Evolutionary conservation across 2,329 filamentous ascomycete genomes (phyloP).

Genomic region (Fusarium nelsonii): DNA sequence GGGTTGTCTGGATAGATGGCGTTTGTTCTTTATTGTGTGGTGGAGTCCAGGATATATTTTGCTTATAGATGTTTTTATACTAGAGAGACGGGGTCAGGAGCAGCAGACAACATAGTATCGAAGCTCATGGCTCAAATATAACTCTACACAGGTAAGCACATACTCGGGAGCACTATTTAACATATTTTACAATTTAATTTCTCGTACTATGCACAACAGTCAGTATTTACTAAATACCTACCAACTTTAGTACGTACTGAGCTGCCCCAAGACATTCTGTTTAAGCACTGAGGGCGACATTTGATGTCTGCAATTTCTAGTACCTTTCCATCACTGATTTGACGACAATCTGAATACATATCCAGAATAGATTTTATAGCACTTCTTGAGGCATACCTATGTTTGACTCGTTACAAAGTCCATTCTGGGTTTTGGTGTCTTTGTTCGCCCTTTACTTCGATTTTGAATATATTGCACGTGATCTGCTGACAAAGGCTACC

Average conservation of each 20-base stretch:
- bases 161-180: not conserved
- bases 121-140: not conserved
- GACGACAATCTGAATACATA: not conserved
- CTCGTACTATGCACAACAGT: not conserved
- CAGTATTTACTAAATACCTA: not conserved
- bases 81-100: not conserved
- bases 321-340: not conserved
- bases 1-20: conserved; percentile 20
- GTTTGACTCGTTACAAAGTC: not conserved
- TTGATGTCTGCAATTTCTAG: not conserved
- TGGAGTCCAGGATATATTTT: conserved; percentile 2
- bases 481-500: conserved; percentile 35
- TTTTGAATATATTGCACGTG: conserved; percentile 16
- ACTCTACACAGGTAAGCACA: too few species aligned
- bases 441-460: not conserved
- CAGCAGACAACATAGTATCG: too few species aligned
- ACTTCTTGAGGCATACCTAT: not conserved
- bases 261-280: not conserved
- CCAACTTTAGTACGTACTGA: too few species aligned
- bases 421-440: not conserved
- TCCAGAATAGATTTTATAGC: not conserved
- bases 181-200: not conserved
- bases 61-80: not conserved
- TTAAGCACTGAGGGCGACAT: not conserved
- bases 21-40: conserved; percentile 9